phyloP scores from a whole-genome alignment of 768 basidiomycete genomes.

The Russula vinacea region DNA sequence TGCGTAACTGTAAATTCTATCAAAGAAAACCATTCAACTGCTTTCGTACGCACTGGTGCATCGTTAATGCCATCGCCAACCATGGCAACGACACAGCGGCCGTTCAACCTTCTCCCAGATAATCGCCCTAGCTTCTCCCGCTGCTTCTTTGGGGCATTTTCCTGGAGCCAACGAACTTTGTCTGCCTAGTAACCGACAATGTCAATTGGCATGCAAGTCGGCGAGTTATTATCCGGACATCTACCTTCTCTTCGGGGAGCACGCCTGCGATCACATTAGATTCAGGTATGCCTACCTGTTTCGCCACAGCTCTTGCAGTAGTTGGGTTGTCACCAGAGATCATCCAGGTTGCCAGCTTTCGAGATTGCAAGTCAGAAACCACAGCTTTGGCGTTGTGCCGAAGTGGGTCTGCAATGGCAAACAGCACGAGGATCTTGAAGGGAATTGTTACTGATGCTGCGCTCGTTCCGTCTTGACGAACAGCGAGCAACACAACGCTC shows the following conservation, averaged over 20 bases:
- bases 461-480: slow-evolving; percentile 29
- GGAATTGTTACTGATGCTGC: neutral
- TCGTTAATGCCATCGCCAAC: slow-evolving; percentile 65
- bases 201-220: slow-evolving; percentile 24
- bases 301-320: slow-evolving; percentile 71
- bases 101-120: slow-evolving; percentile 33
- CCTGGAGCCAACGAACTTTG: slow-evolving; percentile 57
- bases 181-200: slow-evolving; percentile 42
- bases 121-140: slow-evolving; percentile 34
- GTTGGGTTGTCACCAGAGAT: slow-evolving; percentile 73
- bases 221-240: slow-evolving; percentile 13
- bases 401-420: slow-evolving; percentile 64
- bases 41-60: slow-evolving; percentile 42
- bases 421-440: slow-evolving; percentile 46
- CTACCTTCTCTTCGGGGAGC: slow-evolving; percentile 75
- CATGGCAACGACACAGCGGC: slow-evolving; percentile 52
- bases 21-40: neutral
- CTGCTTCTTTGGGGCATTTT: slow-evolving; percentile 40
- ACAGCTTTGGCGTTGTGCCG: slow-evolving; percentile 57
- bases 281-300: slow-evolving; percentile 59
- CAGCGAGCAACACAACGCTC: slow-evolving; percentile 64
- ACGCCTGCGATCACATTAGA: slow-evolving; percentile 75
- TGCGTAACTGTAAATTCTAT: slow-evolving; percentile 31
- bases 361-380: slow-evolving; percentile 49
- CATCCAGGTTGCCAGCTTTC: slow-evolving; percentile 69